Evolutionary conservation across 768 basidiomycete genomes (phyloP).

Genomic region (Xerocomellus dryophilus): DNA sequence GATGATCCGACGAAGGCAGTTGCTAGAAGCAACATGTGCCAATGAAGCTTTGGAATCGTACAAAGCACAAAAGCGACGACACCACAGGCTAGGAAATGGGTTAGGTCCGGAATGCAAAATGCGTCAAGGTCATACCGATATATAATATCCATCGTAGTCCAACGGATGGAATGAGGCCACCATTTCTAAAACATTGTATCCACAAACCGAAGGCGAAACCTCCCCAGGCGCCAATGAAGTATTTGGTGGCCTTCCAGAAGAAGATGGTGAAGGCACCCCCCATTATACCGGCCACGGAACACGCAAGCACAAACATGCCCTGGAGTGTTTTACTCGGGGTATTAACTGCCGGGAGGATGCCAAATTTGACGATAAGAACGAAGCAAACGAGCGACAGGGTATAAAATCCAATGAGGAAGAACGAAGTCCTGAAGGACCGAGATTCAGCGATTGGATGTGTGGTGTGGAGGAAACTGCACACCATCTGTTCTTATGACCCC

Average conservation of each 20-base stretch:
- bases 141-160: slow-evolving; percentile 88
- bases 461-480: slow-evolving; percentile 32
- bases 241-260: slow-evolving; percentile 88
- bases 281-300: slow-evolving; percentile 72
- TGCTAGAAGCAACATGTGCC: slow-evolving; percentile 80
- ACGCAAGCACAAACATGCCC: slow-evolving; percentile 87
- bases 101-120: slow-evolving; percentile 13
- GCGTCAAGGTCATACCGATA: slow-evolving; percentile 53
- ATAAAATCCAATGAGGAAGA: slow-evolving; percentile 93
- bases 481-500: slow-evolving; percentile 97
- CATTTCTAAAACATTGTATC: slow-evolving; percentile 80
- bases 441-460: slow-evolving; percentile 3
- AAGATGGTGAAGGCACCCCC: slow-evolving; percentile 87
- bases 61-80: slow-evolving; percentile 80
- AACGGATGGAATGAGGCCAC: slow-evolving; percentile 74
- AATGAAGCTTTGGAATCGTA: slow-evolving; percentile 83
- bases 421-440: slow-evolving; percentile 66
- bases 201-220: slow-evolving; percentile 86
- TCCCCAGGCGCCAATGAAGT: slow-evolving; percentile 57
- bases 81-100: slow-evolving; percentile 49
- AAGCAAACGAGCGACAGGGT: slow-evolving; percentile 80
- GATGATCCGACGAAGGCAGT: slow-evolving; percentile 90
- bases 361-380: slow-evolving; percentile 85
- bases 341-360: slow-evolving; percentile 79
- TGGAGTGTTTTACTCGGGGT: slow-evolving; percentile 76